A percentile compares a stretch with the other conserved stretches of the same genome.
These are phyloP conservation scores for Aspergillus sojae DNA, from an alignment of 2,329 filamentous ascomycete genomes.

Conservation along the genomic window DNA sequence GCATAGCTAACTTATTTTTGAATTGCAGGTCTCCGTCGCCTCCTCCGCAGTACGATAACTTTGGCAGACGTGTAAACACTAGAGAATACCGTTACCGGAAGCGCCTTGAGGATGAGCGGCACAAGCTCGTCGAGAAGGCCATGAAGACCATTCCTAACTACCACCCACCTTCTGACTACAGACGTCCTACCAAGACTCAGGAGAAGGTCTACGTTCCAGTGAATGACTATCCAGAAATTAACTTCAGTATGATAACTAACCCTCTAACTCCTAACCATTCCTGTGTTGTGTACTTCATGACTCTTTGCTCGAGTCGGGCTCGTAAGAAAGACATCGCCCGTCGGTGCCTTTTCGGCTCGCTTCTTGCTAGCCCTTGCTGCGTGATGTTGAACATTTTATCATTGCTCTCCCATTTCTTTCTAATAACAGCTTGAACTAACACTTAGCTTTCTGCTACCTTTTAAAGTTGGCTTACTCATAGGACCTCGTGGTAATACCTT, in stretches of 20 bases:
- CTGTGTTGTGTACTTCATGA: slow-evolving; percentile 44
- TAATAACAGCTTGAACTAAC: slow-evolving; percentile 72
- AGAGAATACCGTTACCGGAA: slow-evolving; percentile 98
- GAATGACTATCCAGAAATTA: slow-evolving; percentile 99
- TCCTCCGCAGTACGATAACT: slow-evolving; percentile 97
- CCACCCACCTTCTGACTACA: slow-evolving; percentile 96
- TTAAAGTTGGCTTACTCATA: slow-evolving; percentile 99
- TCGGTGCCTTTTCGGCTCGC: slow-evolving; percentile 41
- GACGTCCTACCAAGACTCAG: slow-evolving; percentile 98
- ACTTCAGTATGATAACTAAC: slow-evolving; percentile 99
- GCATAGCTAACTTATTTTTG: slow-evolving; percentile 18
- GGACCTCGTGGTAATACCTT: slow-evolving; percentile 99
- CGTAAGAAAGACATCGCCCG: slow-evolving; percentile 34
- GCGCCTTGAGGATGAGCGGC: slow-evolving; percentile 95
- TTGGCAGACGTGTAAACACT: slow-evolving; percentile 98
- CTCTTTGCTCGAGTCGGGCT: slow-evolving; percentile 48
- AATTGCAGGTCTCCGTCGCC: slow-evolving; percentile 82
- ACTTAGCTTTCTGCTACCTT: slow-evolving; percentile 71
- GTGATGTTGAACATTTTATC: slow-evolving; percentile 35
- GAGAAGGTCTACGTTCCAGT: slow-evolving; percentile 99
- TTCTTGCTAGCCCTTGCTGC: slow-evolving; percentile 47
- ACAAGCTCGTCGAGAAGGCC: slow-evolving; percentile 97
- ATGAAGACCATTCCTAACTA: slow-evolving; percentile 99
- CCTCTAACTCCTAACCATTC: slow-evolving; percentile 78
- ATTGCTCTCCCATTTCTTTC: slow-evolving; percentile 28